Percentiles rank a stretch among this genome's conserved stretches.
Evolutionary conservation across 73 alveolate species (phyloP).

Genomic region (Effrenium voratum): DNA sequence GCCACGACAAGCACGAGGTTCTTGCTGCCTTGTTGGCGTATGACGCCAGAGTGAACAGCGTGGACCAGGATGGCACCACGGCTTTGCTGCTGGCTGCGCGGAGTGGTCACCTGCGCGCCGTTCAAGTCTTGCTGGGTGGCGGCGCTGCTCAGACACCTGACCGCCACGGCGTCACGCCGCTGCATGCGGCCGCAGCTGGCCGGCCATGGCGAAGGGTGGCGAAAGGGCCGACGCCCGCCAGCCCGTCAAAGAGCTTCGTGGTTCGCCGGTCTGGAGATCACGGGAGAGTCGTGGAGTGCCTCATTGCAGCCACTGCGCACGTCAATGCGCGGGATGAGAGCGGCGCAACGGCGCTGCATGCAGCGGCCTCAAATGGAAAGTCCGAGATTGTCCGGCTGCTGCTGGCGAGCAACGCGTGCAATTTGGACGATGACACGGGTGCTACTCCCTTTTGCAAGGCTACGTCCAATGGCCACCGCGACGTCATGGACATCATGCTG

Average conservation of each 20-base stretch:
- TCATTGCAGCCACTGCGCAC: no score
- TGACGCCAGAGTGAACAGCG: background rate
- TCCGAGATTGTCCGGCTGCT: conserved; percentile 21
- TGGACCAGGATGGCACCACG: conserved; percentile 16
- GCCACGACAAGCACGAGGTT: background rate
- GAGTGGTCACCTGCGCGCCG: background rate
- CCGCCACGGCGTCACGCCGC: background rate
- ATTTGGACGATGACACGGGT: no score
- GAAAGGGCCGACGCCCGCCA: no score
- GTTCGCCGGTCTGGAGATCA: no score
- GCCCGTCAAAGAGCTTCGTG: no score
- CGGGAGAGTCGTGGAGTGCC: no score
- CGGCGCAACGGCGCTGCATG: conserved; percentile 11
- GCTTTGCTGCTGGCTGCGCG: conserved; percentile 43
- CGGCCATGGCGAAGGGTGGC: conserved; percentile 21
- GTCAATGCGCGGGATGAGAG: no score
- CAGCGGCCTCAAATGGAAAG: conserved; percentile 13
- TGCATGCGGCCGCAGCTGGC: conserved; percentile 50
- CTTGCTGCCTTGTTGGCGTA: conserved; percentile 1
- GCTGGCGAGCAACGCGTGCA: no score
- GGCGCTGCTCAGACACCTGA: background rate
- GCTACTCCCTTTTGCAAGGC: no score
- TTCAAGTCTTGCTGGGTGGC: background rate
- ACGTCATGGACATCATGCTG: no score
- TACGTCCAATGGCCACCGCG: no score